Evolutionary conservation across 805 yeast species (phyloP), one percentile per base, ranked within the genome.

Genomic region (Brettanomyces anomalus): DNA sequence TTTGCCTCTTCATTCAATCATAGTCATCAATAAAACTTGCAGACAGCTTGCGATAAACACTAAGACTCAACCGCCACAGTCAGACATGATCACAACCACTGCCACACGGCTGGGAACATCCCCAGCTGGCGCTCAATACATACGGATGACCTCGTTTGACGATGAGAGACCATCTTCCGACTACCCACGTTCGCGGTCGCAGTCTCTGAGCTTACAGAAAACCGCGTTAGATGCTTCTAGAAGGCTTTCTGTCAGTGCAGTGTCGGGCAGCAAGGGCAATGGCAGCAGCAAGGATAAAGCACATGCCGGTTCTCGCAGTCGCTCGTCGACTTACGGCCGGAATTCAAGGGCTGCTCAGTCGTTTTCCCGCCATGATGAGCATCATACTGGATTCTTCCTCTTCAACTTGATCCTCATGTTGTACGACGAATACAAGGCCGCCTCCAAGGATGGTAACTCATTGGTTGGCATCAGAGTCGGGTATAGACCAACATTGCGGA

Each of bases 401-500:
- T 13, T 39, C 26, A 41, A 42, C 35, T 32, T 55, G 33, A 40
- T 55, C 4, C 20, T 49, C 8, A 47, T 55, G 40, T 45, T 55
- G 8, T 53, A 47, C 34, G 42, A 45, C 20, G 59, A 55, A 39
- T 55, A 31, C 37, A 34, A 40, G 30, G 19, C 32, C 5, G 53
- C 57, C 10, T 42, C 32, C 21, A 50, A 46, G 35, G 52, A 46
- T 28, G 44, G 49, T 37, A 54, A 54, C 47, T 45, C 43, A 21
- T 46, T 52, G 31, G 41, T 50, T 10, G 51, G 46, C 33, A 41
- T 55, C 35, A 51, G 46, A 17, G 37, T 41, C 4, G 51, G 47
- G 6, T 33, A 49, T 36, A 53, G 40, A 16, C 59, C 59, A n/a
- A 46, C 56, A 2, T 24, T 52, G 31, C 48, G 48, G 24, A 51